A percentile compares a stretch with the other conserved stretches of the same genome.
phyloP scores from a whole-genome alignment of 140 eudicot species.

The Bidens hawaiensis region DNA sequence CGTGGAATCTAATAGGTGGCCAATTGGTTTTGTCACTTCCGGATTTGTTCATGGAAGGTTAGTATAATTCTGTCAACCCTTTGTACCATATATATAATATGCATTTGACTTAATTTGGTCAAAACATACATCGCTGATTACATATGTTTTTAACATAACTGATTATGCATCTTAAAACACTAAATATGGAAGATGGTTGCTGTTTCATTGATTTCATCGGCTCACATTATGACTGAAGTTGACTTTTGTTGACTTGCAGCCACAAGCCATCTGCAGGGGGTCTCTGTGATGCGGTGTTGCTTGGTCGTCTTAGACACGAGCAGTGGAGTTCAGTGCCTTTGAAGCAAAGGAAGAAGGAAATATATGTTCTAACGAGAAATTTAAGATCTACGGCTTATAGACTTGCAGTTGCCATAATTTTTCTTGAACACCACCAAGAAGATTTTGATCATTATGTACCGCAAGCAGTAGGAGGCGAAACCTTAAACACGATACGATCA shows the following conservation, averaged over 20 bases:
- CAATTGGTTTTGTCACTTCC: slow-evolving; percentile 84
- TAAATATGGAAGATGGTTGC: not conserved
- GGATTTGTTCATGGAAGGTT: slow-evolving; percentile 94
- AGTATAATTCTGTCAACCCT: slow-evolving; percentile 4
- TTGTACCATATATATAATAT: not conserved
- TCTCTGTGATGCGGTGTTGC: slow-evolving; percentile 63
- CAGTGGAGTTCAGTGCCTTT: slow-evolving; percentile 62
- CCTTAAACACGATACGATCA: too few relatives aligned
- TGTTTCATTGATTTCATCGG: not conserved
- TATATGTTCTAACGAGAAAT: slow-evolving; percentile 82
- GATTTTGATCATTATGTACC: too few relatives aligned
- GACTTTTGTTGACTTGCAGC: slow-evolving; percentile 41
- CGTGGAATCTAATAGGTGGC: slow-evolving; percentile 59
- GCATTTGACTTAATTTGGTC: not conserved
- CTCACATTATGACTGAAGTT: not conserved
- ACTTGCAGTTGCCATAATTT: slow-evolving; percentile 75
- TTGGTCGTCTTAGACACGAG: slow-evolving; percentile 69
- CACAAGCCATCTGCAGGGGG: slow-evolving; percentile 72
- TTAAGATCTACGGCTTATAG: slow-evolving; percentile 75
- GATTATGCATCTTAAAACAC: too few relatives aligned
- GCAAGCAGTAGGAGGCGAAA: too few relatives aligned
- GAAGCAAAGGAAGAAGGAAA: slow-evolving; percentile 66
- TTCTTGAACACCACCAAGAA: too few relatives aligned
- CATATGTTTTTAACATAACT: not conserved
- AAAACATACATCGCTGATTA: not conserved